These are phyloP conservation scores for Cytospora paraplurivora DNA, from an alignment of 2,329 filamentous ascomycete species.

Conservation along the genomic window DNA sequence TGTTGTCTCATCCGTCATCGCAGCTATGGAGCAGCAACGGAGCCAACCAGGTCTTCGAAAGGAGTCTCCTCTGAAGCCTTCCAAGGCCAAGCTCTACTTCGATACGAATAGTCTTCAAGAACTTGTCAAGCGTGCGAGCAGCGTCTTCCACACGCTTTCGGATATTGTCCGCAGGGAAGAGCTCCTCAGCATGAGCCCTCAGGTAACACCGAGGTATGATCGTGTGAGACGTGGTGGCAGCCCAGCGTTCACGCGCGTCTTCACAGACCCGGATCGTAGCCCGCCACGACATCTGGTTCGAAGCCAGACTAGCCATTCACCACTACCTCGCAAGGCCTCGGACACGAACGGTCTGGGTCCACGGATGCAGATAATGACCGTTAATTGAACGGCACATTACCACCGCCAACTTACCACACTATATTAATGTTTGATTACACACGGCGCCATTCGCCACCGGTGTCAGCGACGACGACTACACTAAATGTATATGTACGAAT, in stretches of 20 bases:
- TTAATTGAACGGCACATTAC: slow-evolving; percentile 45
- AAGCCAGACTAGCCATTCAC: slow-evolving; percentile 57
- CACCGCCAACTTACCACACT: slow-evolving; percentile 16
- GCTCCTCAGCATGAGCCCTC: slow-evolving; percentile 58
- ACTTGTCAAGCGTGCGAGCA: slow-evolving; percentile 63
- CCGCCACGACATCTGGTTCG: slow-evolving; percentile 54
- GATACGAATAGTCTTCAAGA: slow-evolving; percentile 70
- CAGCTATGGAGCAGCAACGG: slow-evolving; percentile 60
- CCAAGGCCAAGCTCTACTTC: slow-evolving; percentile 62
- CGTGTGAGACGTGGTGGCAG: slow-evolving; percentile 56
- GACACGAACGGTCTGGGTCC: slow-evolving; percentile 53
- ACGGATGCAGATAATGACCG: slow-evolving; percentile 67
- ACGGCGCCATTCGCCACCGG: slow-evolving; percentile 13
- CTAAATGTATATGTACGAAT: slow-evolving; percentile 29
- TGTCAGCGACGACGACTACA: slow-evolving; percentile 20
- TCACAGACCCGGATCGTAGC: slow-evolving; percentile 62
- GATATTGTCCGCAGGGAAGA: slow-evolving; percentile 63
- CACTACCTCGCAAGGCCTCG: slow-evolving; percentile 52
- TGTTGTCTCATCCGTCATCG: slow-evolving; percentile 63
- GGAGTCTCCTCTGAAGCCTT: slow-evolving; percentile 39
- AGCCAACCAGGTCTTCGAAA: slow-evolving; percentile 45
- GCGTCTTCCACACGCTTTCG: slow-evolving; percentile 60
- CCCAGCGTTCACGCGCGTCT: slow-evolving; percentile 68
- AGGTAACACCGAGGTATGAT: slow-evolving; percentile 50
- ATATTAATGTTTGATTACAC: slow-evolving; percentile 29